Evolutionary conservation across 306 rosid species (phyloP).

Genomic region (Sphenostylis stenocarpa): DNA sequence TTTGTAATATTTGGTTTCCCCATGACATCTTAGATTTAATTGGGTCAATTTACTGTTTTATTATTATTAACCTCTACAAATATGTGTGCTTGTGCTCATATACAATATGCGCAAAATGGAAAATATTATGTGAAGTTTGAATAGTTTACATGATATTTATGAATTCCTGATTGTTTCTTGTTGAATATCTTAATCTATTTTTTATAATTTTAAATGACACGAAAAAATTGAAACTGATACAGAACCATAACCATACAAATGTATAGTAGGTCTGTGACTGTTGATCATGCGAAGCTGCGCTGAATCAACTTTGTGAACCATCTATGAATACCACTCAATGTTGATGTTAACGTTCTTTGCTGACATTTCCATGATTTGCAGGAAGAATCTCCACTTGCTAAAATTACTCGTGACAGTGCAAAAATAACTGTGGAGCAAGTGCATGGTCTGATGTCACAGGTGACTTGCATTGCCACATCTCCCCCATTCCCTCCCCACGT

Average conservation of each 20-base stretch:
- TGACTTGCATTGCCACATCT: slow-evolving; percentile 30
- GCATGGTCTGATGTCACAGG: slow-evolving; percentile 98
- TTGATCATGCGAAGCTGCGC: not conserved
- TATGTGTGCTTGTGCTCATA: not conserved
- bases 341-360: not conserved
- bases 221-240: not conserved
- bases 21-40: slow-evolving; percentile 10
- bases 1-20: slow-evolving; percentile 11
- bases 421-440: slow-evolving; percentile 98
- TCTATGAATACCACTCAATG: not conserved
- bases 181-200: not conserved
- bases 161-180: not conserved
- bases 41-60: not conserved
- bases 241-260: slow-evolving; percentile 4
- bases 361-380: slow-evolving; percentile 46
- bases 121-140: not conserved
- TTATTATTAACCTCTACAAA: not conserved
- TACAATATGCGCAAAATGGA: not conserved
- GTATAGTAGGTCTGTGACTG: not conserved
- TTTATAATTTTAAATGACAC: not conserved
- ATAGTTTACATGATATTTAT: slow-evolving; percentile 13
- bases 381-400: slow-evolving; percentile 92
- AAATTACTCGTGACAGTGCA: slow-evolving; percentile 90
- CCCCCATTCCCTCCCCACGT: not conserved
- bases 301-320: slow-evolving; percentile 19